phyloP scores from a whole-genome alignment of 441 rosid species.

The Euphorbia schlechtendalii region DNA sequence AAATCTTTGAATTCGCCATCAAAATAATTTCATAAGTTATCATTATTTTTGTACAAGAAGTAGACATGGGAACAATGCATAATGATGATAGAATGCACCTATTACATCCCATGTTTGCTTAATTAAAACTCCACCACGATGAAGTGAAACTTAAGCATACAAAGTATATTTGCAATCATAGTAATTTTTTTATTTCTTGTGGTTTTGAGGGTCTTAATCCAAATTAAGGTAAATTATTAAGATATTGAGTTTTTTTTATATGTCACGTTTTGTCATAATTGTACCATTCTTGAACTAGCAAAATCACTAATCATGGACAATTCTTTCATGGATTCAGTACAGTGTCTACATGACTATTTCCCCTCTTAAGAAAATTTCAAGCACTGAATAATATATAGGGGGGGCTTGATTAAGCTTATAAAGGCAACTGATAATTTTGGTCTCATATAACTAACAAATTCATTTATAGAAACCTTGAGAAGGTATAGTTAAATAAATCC shows the following conservation, averaged over 20 bases:
- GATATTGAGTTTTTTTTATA: neutral
- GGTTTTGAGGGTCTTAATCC: neutral
- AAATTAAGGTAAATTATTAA: neutral
- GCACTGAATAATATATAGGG: no score
- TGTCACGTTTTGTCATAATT: conserved; percentile 7
- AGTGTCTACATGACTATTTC: no score
- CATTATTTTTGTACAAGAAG: neutral
- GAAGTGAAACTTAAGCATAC: conserved; percentile 7
- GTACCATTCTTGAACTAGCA: neutral
- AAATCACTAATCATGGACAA: neutral
- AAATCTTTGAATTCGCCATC: neutral
- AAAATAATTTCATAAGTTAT: neutral
- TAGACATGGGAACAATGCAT: conserved; percentile 2
- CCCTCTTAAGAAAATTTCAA: no score
- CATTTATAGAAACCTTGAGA: no score
- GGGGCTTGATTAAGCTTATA: neutral
- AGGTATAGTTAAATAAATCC: no score
- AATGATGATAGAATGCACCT: conserved; percentile 3
- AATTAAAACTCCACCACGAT: conserved; percentile 3
- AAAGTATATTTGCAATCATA: neutral
- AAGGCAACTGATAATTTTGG: neutral
- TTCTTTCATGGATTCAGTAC: neutral
- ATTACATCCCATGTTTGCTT: neutral
- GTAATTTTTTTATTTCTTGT: neutral
- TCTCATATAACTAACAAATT: no score